Conservation (phyloP, 345 rosid species). For the Melaleuca quinquenervia region DNA sequence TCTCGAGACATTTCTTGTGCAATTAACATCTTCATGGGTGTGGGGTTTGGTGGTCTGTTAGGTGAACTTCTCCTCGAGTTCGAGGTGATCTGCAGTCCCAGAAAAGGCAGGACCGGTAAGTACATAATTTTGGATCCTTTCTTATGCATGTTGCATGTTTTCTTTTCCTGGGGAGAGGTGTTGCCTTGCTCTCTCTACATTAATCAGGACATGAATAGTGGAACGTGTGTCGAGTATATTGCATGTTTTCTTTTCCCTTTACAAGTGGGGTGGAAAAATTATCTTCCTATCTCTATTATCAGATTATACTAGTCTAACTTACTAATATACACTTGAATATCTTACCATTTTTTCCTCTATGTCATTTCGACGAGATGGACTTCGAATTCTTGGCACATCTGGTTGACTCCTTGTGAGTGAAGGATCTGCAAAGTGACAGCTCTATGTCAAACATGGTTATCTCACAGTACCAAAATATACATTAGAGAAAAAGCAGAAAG, state of each 20-base stretch:
- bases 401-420: conserved; percentile 57
- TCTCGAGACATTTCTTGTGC: conserved; percentile 82
- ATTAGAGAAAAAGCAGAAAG: not conserved
- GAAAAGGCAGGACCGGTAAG: not conserved
- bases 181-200: not conserved
- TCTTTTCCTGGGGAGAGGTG: too few species aligned
- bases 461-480: not conserved
- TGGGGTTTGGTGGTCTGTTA: conserved; percentile 39
- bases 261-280: not conserved
- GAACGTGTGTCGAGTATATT: not conserved
- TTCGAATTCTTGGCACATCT: conserved; percentile 46
- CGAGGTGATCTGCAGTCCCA: conserved; percentile 37
- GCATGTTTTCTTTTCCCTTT: not conserved
- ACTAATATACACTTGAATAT: not conserved
- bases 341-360: conserved; percentile 55
- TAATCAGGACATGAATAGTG: not conserved
- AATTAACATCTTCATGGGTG: conserved; percentile 76
- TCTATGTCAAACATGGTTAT: not conserved
- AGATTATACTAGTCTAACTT: not conserved
- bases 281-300: not conserved
- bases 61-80: conserved; percentile 56
- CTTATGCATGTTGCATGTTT: not conserved
- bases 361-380: conserved; percentile 33
- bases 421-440: conserved; percentile 20
- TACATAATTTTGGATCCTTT: conserved; percentile 1